Conservation (phyloP, 1,284 basidiomycete genomes). For the Thecaphora thlaspeos region DNA sequence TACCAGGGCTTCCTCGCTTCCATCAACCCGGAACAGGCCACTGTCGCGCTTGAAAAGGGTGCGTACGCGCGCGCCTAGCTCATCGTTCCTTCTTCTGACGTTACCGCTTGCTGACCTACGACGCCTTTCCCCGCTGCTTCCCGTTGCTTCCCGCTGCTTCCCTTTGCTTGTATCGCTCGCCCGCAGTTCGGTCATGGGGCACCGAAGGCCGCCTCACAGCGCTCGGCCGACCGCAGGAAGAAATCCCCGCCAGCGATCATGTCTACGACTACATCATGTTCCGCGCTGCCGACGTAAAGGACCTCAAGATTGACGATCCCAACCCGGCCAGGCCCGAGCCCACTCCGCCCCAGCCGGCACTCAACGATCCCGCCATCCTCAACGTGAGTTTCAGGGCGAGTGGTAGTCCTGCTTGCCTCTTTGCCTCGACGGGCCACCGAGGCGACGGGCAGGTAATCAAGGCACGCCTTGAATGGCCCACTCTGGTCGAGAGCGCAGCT, state of each 20-base stretch:
- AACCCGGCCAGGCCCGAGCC: slow-evolving; percentile 35
- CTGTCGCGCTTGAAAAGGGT: slow-evolving; percentile 84
- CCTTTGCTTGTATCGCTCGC: slow-evolving; percentile 4
- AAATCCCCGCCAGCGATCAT: slow-evolving; percentile 57
- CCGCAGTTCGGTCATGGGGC: slow-evolving; percentile 80
- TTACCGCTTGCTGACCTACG: slow-evolving; percentile 3
- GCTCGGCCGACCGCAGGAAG: slow-evolving; percentile 60
- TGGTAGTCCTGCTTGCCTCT: slow-evolving; percentile 11
- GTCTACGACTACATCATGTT: slow-evolving; percentile 64
- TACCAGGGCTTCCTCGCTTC: slow-evolving; percentile 82
- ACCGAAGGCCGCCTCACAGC: slow-evolving; percentile 71
- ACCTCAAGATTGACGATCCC: slow-evolving; percentile 59
- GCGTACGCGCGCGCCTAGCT: slow-evolving; percentile 32
- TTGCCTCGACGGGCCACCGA: slow-evolving; percentile 6
- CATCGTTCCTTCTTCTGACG: slow-evolving; percentile 1
- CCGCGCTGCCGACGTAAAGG: slow-evolving; percentile 59
- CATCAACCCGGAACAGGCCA: slow-evolving; percentile 77
- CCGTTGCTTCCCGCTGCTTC: too few relatives aligned
- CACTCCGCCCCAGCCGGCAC: slow-evolving; percentile 20
- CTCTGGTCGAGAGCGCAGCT: too few relatives aligned
- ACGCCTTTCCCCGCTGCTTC: too few relatives aligned
- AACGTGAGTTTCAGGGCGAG: too few relatives aligned
- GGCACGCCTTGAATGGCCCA: too few relatives aligned
- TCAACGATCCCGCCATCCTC: slow-evolving; percentile 50
- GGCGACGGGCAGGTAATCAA: too few relatives aligned